These are phyloP conservation scores for Capsicum baccatum DNA, from an alignment of 257 asterid species.

Conservation along the genomic window DNA sequence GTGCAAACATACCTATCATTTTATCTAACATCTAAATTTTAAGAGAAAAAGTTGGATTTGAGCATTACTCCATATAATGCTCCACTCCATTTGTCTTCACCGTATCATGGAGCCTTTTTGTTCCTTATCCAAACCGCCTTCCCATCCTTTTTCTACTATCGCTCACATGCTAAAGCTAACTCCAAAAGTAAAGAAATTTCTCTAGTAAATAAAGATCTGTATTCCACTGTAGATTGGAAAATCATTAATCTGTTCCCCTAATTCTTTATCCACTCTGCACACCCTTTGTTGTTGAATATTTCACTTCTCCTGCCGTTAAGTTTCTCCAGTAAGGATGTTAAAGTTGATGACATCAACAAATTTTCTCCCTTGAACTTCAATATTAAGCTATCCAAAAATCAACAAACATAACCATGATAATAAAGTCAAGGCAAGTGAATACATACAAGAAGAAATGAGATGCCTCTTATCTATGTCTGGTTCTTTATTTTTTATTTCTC, in stretches of 20 bases:
- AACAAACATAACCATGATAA: background rate
- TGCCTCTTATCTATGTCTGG: background rate
- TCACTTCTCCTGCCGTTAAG: background rate
- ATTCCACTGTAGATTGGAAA: background rate
- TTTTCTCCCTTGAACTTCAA: constrained; percentile 11
- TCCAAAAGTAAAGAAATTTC: background rate
- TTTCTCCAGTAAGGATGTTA: constrained; percentile 15
- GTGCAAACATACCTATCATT: constrained; percentile 2
- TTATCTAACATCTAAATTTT: constrained; percentile 8
- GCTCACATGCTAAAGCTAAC: constrained; percentile 15
- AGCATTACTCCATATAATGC: background rate
- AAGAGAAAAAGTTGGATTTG: background rate
- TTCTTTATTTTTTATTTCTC: background rate
- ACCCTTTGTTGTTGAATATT: background rate
- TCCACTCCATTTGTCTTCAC: constrained; percentile 13
- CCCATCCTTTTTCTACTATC: background rate
- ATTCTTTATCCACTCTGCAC: constrained; percentile 2
- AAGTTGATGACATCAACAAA: background rate
- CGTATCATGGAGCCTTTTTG: background rate
- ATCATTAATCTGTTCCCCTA: background rate
- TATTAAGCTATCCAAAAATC: constrained; percentile 24
- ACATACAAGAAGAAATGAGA: constrained; percentile 11
- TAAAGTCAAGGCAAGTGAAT: background rate
- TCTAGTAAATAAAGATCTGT: background rate
- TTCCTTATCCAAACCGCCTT: background rate